Evolutionary conservation across 164 flowering plant genomes (phyloP).

Genomic region (Chimonanthus praecox): DNA sequence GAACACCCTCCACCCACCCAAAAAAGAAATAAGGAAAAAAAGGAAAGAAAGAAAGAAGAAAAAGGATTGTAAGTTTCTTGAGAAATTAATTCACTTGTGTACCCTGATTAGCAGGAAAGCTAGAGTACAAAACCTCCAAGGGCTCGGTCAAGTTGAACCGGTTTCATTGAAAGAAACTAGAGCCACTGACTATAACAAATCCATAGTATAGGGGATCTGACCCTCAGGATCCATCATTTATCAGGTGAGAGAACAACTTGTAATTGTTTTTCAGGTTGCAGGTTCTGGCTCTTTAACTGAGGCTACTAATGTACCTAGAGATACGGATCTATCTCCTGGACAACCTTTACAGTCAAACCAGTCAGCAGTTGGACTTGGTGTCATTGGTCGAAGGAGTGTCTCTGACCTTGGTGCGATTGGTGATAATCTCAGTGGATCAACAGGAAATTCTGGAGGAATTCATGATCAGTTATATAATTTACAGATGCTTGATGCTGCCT

Average conservation of each 20-base stretch:
- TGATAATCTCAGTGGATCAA: conserved; percentile 56
- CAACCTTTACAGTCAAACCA: conserved; percentile 73
- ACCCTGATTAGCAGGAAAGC: too few relatives aligned
- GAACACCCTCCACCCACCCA: too few relatives aligned
- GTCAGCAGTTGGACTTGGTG: conserved; percentile 69
- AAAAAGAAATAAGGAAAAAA: too few relatives aligned
- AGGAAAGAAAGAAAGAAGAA: too few relatives aligned
- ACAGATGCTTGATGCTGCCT: conserved; percentile 95
- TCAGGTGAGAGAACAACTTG: background rate
- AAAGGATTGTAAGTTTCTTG: too few relatives aligned
- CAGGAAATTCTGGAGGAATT: conserved; percentile 43
- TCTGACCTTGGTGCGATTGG: conserved; percentile 95
- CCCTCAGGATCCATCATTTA: background rate
- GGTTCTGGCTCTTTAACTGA: conserved; percentile 53
- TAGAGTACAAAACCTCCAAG: too few relatives aligned
- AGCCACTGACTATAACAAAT: too few relatives aligned
- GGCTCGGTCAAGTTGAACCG: too few relatives aligned
- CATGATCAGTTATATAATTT: conserved; percentile 72
- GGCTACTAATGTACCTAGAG: conserved; percentile 48
- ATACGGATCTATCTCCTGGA: conserved; percentile 76
- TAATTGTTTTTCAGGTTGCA: conserved; percentile 39
- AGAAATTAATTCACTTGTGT: too few relatives aligned
- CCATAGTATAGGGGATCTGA: background rate
- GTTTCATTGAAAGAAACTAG: too few relatives aligned
- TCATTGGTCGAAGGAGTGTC: conserved; percentile 90